Conservation (phyloP, 1,284 basidiomycete species). For the Trametes polyzona region DNA sequence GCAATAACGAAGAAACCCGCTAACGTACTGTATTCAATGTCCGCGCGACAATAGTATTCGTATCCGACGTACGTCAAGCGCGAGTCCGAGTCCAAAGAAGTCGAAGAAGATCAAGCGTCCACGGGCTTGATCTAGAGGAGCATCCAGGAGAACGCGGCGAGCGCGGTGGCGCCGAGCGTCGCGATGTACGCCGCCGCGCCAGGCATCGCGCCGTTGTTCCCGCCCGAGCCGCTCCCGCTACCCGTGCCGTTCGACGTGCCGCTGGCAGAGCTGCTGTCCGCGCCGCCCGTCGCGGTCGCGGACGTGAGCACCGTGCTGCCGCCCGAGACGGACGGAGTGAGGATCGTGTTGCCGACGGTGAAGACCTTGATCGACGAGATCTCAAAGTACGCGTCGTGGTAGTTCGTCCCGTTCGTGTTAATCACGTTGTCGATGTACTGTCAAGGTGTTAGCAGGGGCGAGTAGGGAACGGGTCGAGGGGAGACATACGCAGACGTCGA, state of each 20-base stretch:
- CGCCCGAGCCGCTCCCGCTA: neutral
- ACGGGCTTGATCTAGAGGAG: too few species aligned
- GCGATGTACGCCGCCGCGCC: neutral
- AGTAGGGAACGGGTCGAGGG: neutral
- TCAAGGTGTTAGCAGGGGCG: neutral
- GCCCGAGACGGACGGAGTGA: conserved; percentile 16
- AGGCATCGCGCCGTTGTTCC: conserved; percentile 1
- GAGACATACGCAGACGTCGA: conserved; percentile 26
- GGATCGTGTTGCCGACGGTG: conserved; percentile 31
- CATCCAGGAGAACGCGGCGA: conserved; percentile 12
- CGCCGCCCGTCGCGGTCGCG: conserved; percentile 9
- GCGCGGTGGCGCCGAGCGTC: conserved; percentile 6
- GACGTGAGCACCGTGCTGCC: conserved; percentile 10
- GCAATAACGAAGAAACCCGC: neutral
- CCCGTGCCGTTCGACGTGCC: too few species aligned
- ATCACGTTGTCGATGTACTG: conserved; percentile 59
- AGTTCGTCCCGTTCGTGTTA: conserved; percentile 50
- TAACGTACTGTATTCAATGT: neutral
- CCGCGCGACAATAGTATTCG: neutral
- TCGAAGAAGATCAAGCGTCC: neutral
- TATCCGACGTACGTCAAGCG: neutral
- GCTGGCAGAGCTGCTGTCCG: neutral
- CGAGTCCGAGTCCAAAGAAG: neutral
- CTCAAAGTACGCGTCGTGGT: conserved; percentile 56
- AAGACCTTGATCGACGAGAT: conserved; percentile 51